A percentile compares a stretch with the other conserved stretches of the same genome.
Conservation (phyloP, 2,329 filamentous ascomycete genomes). For the Paracorniculantispora psalliotae region DNA sequence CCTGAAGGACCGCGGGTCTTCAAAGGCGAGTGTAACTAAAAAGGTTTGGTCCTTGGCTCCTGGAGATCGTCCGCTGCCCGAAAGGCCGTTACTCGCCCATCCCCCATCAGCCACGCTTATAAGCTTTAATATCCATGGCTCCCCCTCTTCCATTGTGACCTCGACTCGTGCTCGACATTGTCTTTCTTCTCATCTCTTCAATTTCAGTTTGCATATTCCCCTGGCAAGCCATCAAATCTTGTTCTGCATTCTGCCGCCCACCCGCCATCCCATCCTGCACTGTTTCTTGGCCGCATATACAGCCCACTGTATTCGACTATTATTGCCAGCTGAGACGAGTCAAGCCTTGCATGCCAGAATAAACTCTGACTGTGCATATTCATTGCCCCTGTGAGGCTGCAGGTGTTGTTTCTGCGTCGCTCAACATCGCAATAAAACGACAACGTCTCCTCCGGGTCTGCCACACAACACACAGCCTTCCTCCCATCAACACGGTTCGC, state of each 20-base stretch:
- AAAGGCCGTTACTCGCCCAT: not conserved
- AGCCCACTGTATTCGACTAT: not conserved
- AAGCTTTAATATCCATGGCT: slow-evolving; percentile 9
- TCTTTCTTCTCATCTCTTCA: not conserved
- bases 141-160: slow-evolving; percentile 2
- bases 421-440: not conserved
- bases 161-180: slow-evolving; percentile 1
- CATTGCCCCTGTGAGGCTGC: not conserved
- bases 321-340: not conserved
- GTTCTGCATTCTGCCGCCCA: not conserved
- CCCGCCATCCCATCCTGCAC: not conserved
- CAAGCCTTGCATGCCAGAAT: not conserved
- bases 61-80: not conserved
- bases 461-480: not conserved
- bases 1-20: slow-evolving; percentile 3
- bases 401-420: not conserved
- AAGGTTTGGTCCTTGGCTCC: not conserved
- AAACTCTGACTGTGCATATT: not conserved
- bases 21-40: not conserved
- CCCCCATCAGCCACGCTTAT: slow-evolving; percentile 1
- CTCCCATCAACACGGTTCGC: not conserved
- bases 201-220: not conserved
- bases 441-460: not conserved
- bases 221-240: not conserved
- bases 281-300: not conserved